Base-by-base conservation (phyloP, 148 eudicot genomes). In the Fagopyrum homotropicum region DNA sequence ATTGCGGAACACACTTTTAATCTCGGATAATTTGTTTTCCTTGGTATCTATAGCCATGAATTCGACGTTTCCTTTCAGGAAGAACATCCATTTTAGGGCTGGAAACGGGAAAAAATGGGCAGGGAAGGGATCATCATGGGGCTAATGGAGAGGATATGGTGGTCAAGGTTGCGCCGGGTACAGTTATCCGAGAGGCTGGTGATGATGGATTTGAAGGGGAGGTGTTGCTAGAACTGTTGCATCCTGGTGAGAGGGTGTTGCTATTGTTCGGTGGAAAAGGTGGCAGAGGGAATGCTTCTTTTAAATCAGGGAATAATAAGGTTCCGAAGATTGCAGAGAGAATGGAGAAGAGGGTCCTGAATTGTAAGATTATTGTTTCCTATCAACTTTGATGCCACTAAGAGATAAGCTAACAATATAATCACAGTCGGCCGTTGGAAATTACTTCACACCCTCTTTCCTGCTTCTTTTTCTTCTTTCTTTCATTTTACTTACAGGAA, bases 231-330 rank as follows among this genome's bases (percentile, higher is more conserved):
- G 99, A 95, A 88, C 73, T 95, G 90, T 76, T 95, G 86, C 73
- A 81, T 79, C 88, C 89, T 0, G 96, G 99, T 19, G 90, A 95
- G 80, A 89, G 80, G 84, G 99, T 92, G 2, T 78, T 95, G 87
- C 71, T 95, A 73, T 82, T 95, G 84, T 88, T 86, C 0, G 99
- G 99, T 19, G 99, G 97, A 14, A 88, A 91, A 81, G 96, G 99
- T 69, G 99, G 99, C 30, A 85, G 99, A 82, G 97, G 99, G 11
- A 95, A 95, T 81, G 90, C 91, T 6, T 89, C 99, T 54, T 95
- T 95, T 78, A 95, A 95, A 79, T 83, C 99, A 2, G 97, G 97
- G 69, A 60, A 75, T 66, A 95, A 92, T 80, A 92, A 84, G 90
- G 99, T 84, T 77, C 99, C 99, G 1, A 90, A 74, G 88, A 92